Evolutionary conservation across 2,329 filamentous ascomycete genomes (phyloP), one percentile per base, ranked within the genome.

Genomic region (Huntiella decipiens): DNA sequence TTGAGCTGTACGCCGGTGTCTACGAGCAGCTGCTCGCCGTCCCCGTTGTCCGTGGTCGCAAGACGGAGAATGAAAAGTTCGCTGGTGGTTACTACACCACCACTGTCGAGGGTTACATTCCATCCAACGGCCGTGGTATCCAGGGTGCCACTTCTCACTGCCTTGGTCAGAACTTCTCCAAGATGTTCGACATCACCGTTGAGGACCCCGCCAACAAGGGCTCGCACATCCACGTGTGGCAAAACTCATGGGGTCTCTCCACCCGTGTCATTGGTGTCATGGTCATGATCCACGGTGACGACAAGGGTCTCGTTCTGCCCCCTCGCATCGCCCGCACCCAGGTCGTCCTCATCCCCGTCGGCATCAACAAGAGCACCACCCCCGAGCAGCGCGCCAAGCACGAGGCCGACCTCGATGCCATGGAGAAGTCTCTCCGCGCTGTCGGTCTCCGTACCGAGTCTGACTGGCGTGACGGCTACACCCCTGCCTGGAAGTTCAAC

Each of bases 21-120:
- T 98, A 96, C 63, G 82, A 95, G 63, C 71, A 98, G 56, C 74
- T 98, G 22, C 77, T 98, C 32, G 91, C 91, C 42, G 85, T 96
- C 37, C 91, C 91, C 32, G 87, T 98, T 10, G 83, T 98, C 51
- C 84, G 87, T 57, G 91, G 91, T 38, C 71, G 71, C 57, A 98
- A 98, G 74, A 98, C 92, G 0, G 86, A 93, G 60, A 94, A 93
- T 58, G 91, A 98, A 67, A 94, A 94, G 66, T 98, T 98, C 56
- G 87, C 91, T 6, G 91, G 91, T 60, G 87, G 87, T 53, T 79
- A 88, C 65, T 98, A 93, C 68, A 96, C 91, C 41, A 93, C 88
- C 49, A 98, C 91, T 1, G 82, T 93, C 41, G 91, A 98, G 65
- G 91, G 86, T 32, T 98, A 94, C 62, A 95, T 98, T 54, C 87